These are phyloP conservation scores for Picea glauca DNA, from an alignment of 75 land plant species.

Conservation along the genomic window DNA sequence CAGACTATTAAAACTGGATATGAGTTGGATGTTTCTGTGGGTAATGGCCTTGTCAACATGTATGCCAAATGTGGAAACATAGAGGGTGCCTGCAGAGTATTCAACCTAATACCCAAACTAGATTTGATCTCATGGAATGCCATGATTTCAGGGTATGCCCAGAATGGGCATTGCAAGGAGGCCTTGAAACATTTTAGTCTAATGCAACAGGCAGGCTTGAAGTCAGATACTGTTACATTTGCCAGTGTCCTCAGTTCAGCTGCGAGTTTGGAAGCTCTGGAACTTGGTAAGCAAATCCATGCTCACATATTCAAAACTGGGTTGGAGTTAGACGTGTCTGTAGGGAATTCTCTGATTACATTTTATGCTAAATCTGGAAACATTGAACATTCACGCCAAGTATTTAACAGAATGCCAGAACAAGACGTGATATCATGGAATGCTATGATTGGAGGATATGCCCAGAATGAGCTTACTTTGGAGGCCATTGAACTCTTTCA, in stretches of 20 bases:
- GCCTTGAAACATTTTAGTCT: slow-evolving; percentile 31
- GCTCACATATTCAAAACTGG: slow-evolving; percentile 39
- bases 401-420: slow-evolving; percentile 44
- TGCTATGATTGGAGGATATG: slow-evolving; percentile 70
- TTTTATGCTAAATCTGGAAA: slow-evolving; percentile 67
- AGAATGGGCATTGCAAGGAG: slow-evolving; percentile 45
- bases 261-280: slow-evolving; percentile 34
- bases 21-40: slow-evolving; percentile 41
- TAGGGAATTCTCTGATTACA: slow-evolving; percentile 62
- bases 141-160: slow-evolving; percentile 55
- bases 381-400: slow-evolving; percentile 41
- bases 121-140: slow-evolving; percentile 87
- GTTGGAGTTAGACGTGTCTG: slow-evolving; percentile 44
- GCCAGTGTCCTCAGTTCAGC: slow-evolving; percentile 67
- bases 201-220: slow-evolving; percentile 43
- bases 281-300: slow-evolving; percentile 48
- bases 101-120: slow-evolving; percentile 45
- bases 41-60: slow-evolving; percentile 73
- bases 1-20: slow-evolving; percentile 34
- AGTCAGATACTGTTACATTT: slow-evolving; percentile 64
- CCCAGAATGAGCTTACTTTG: slow-evolving; percentile 57
- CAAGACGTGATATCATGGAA: slow-evolving; percentile 79
- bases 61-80: slow-evolving; percentile 71
- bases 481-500: slow-evolving; percentile 53
- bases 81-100: slow-evolving; percentile 36